Percentiles rank a stretch among this genome's conserved stretches.
These are phyloP conservation scores for Ceratocystis diversiconidia DNA, from an alignment of 2,329 filamentous ascomycete species.

Conservation along the genomic window DNA sequence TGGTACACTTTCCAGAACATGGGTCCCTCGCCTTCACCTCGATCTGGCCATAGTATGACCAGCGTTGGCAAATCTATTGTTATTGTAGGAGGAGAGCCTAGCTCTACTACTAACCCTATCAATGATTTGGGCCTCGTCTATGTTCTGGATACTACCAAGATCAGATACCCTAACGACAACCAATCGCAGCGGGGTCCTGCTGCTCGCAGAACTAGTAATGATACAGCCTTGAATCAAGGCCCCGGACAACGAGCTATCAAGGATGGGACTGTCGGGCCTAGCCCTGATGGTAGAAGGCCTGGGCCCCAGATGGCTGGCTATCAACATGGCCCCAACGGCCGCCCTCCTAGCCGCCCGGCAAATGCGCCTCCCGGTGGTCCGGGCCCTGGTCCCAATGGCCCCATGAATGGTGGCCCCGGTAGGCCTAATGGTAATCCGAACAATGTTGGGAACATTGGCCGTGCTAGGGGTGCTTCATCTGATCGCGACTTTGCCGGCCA, in stretches of 20 bases:
- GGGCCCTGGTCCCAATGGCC: slow-evolving; percentile 8
- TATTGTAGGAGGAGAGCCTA: slow-evolving; percentile 86
- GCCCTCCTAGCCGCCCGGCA: slow-evolving; percentile 36
- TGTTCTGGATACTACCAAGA: slow-evolving; percentile 86
- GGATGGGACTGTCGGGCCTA: slow-evolving; percentile 38
- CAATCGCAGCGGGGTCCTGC: slow-evolving; percentile 28
- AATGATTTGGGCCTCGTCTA: slow-evolving; percentile 82
- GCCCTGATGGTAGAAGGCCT: slow-evolving; percentile 31
- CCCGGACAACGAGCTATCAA: slow-evolving; percentile 31
- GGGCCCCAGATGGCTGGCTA: slow-evolving; percentile 23
- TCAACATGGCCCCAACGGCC: slow-evolving; percentile 26
- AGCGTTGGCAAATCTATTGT: slow-evolving; percentile 84
- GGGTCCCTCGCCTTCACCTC: slow-evolving; percentile 84
- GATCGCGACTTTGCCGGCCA: slow-evolving; percentile 27
- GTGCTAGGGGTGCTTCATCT: slow-evolving; percentile 36
- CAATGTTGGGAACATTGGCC: slow-evolving; percentile 29
- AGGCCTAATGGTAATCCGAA: slow-evolving; percentile 38
- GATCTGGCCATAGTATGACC: slow-evolving; percentile 97
- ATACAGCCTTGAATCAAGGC: slow-evolving; percentile 23
- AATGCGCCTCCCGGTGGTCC: slow-evolving; percentile 7
- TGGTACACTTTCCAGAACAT: slow-evolving; percentile 99
- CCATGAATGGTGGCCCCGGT: slow-evolving; percentile 27
- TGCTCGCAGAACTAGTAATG: slow-evolving; percentile 31
- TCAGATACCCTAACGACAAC: slow-evolving; percentile 78
- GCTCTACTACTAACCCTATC: slow-evolving; percentile 65